Base-by-base conservation (phyloP, 495 filamentous ascomycete species). In the Neohortaea acidophila region DNA sequence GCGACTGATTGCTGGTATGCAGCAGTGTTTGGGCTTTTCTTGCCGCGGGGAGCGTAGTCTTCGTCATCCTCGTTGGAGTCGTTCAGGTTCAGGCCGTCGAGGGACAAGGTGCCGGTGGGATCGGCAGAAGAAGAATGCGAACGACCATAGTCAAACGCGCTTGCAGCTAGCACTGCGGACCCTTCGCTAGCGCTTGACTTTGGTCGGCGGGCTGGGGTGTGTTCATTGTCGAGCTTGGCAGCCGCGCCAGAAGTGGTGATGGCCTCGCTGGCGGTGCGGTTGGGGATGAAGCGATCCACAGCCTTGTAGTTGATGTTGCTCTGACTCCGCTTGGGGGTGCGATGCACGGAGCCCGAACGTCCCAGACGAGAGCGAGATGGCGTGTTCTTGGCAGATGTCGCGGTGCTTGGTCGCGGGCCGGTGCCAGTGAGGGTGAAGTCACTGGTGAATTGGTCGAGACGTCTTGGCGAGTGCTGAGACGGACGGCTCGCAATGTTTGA, bases 201-300 rank as follows among this genome's bases (percentile, higher is more conserved):
- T 13, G 82, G 73, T 33, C 78, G 68, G 37, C 47, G 74, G 63
- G 28, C 57, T 31, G 68, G 52, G n/a, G 44, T 47, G 28, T 50
- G 47, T 34, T 53, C 51, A 33, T 32, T 41, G 30, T 36, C 71
- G 21, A 82, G 73, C 71, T 94, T 94, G 38, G 41, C 46, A 2
- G 72, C 79, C 15, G 81, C 76, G 32, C 85, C 84, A 35, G 69
- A 73, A 27, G 79, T 82, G 43, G 76, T 69, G 47, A 94, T 77
- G 30, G 81, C 89, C 29, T 92, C 89, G 63, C 84, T 87, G 33
- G 85, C 83, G 13, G 67, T 66, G 5, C 89, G 75, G 59, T 91
- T 94, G 33, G 89, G 89, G 48, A 97, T 96, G 67, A 94, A 97
- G 29, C 89, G 79, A 54, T 97, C 89, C n/a, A 74, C 85, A 20